Evolutionary conservation across 129 eudicot genomes (phyloP).

Genomic region (Rutidosis leptorrhynchoides): DNA sequence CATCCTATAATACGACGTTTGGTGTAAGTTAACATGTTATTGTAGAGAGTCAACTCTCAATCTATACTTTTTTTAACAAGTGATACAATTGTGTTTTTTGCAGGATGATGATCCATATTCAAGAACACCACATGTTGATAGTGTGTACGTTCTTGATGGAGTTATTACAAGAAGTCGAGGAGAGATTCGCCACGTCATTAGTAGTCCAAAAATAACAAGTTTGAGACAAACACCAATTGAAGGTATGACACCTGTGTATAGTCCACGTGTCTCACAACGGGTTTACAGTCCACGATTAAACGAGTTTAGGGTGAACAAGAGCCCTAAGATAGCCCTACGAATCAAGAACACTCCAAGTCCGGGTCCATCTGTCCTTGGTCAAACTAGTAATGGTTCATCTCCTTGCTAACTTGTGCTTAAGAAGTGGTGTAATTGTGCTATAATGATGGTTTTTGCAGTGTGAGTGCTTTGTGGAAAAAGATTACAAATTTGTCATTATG

Average conservation of each 20-base stretch:
- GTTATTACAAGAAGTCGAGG: constrained; percentile 89
- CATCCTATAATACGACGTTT: constrained; percentile 53
- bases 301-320: constrained; percentile 38
- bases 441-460: constrained; percentile 17
- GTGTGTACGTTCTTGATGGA: constrained; percentile 73
- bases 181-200: constrained; percentile 60
- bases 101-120: constrained; percentile 56
- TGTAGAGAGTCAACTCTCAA: constrained; percentile 13
- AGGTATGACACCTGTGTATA: constrained; percentile 44
- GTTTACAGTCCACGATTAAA: constrained; percentile 50
- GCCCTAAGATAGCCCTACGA: constrained; percentile 49
- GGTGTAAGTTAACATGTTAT: constrained; percentile 52
- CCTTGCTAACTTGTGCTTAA: constrained; percentile 47
- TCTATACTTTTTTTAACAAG: neutral
- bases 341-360: constrained; percentile 55
- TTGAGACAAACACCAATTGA: constrained; percentile 46
- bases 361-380: constrained; percentile 45
- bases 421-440: constrained; percentile 37
- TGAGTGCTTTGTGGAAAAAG: constrained; percentile 20
- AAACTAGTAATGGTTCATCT: constrained; percentile 46
- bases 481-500: constrained; percentile 31
- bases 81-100: constrained; percentile 7
- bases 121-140: constrained; percentile 43
- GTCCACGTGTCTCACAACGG: constrained; percentile 50
- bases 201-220: constrained; percentile 66